Evolutionary conservation across 192 early-diverging fungal genomes (phyloP).

Genomic region (Gamsiella multidivaricata): DNA sequence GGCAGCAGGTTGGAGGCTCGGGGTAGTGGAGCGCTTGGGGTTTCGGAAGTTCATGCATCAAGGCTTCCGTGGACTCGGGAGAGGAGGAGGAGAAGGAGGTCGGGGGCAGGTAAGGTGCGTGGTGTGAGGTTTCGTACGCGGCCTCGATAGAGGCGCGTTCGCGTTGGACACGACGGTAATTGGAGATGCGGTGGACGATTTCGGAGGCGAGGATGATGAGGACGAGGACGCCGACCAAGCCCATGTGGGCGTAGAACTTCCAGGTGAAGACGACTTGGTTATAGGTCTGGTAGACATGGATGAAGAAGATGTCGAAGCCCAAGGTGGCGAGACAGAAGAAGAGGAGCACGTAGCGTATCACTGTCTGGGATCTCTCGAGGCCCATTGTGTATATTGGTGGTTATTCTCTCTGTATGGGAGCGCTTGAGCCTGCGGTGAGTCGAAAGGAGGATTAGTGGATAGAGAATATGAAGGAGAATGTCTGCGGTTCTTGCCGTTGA

Average conservation of each 20-base stretch:
- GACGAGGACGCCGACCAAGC: slow-evolving; percentile 10
- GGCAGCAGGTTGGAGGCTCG: not conserved
- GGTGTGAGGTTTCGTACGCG: not conserved
- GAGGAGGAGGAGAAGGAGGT: not conserved
- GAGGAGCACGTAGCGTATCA: slow-evolving; percentile 5
- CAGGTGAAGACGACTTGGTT: slow-evolving; percentile 16
- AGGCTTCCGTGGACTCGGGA: not conserved
- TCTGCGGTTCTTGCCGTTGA: too few relatives aligned
- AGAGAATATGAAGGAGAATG: too few relatives aligned
- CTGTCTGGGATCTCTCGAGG: slow-evolving; percentile 6
- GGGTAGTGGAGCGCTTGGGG: too few relatives aligned
- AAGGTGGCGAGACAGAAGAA: slow-evolving; percentile 3
- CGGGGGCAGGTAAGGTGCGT: not conserved
- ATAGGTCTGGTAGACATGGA: slow-evolving; percentile 17
- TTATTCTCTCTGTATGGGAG: too few relatives aligned
- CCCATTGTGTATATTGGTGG: too few relatives aligned
- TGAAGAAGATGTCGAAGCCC: slow-evolving; percentile 22
- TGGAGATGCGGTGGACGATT: slow-evolving; percentile 1
- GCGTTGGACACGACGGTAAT: not conserved
- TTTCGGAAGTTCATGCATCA: too few relatives aligned
- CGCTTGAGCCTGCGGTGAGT: too few relatives aligned
- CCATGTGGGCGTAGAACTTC: slow-evolving; percentile 4
- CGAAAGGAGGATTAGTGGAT: too few relatives aligned
- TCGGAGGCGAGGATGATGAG: slow-evolving; percentile 20
- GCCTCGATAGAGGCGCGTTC: not conserved